A percentile compares a stretch with the other conserved stretches of the same genome.
These are phyloP conservation scores for Centaurea solstitialis DNA, from an alignment of 129 eudicot genomes.

Conservation along the genomic window DNA sequence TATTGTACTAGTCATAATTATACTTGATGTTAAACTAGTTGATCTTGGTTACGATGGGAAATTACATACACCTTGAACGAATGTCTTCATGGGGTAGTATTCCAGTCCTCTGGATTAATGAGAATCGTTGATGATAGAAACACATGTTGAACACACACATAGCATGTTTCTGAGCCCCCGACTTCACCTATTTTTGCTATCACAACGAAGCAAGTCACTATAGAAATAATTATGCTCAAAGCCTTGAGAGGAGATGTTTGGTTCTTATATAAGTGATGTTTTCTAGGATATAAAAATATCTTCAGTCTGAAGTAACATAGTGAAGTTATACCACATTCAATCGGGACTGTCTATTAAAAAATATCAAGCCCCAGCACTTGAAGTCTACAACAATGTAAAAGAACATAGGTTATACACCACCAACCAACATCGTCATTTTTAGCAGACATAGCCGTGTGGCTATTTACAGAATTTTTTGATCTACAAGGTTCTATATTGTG, in stretches of 20 bases:
- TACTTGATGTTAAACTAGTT: too few species aligned
- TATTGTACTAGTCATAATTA: too few species aligned
- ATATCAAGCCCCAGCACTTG: not conserved
- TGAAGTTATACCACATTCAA: not conserved
- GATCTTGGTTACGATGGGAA: too few species aligned
- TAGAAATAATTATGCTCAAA: not conserved
- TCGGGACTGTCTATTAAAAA: not conserved
- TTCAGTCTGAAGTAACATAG: not conserved
- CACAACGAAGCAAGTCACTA: not conserved
- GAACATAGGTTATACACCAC: not conserved
- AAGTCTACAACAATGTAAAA: not conserved
- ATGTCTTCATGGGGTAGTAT: not conserved
- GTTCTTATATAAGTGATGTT: not conserved
- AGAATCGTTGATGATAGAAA: not conserved
- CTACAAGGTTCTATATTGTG: not conserved
- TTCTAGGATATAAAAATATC: not conserved
- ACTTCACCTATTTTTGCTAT: not conserved
- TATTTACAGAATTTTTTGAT: not conserved
- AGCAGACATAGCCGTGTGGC: not conserved
- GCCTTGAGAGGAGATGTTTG: not conserved
- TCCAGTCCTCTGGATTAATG: not conserved
- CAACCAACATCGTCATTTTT: not conserved
- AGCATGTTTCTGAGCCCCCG: not conserved
- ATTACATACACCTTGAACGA: not conserved
- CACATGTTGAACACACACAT: not conserved